Base-by-base conservation (phyloP, 345 rosid genomes). In the Eucalyptus rudis region DNA sequence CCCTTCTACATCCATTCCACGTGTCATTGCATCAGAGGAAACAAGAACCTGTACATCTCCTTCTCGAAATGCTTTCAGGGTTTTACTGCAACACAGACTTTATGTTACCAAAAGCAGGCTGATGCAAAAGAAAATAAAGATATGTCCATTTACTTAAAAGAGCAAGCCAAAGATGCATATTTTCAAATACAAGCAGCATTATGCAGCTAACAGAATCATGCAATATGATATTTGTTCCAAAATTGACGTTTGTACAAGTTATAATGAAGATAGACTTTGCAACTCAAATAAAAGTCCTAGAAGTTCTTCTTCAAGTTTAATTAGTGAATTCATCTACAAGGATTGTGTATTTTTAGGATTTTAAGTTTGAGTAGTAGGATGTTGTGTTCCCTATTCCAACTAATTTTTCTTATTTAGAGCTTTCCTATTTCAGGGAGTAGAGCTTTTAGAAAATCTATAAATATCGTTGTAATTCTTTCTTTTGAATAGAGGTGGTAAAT, bases 1-100 rank as follows among this genome's bases (percentile, higher is more conserved):
- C 87, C 97, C 98, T 93, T 96, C 96, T 86, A 97, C 98, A 90
- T 98, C 99, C 97, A 95, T 97, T 90, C 99, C 99, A 90, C 98
- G 98, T 86, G 99, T 94, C 96, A 98, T 94, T 51, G 98, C 97
- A 93, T 98, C 99, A 49, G 98, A 97, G 87, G 98, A 94, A 90
- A 97, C 98, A 91, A 97, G 99, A 90, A 98, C 98, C 91, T 97
- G 98, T 59, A 94, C 90, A 85, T 96, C 93, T 22, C 99, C 98
- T 91, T 94, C 94, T 36, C 96, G 92, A 81, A 98, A 97, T 66
- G 96, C 95, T 87, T 96, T 95, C 92, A 98, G 86, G 51, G 96
- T 95, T 93, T 97, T 95, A 94, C 99, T 97, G 98, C 91, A 93
- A 51, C 24, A 44, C 47, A 87, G 87, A 90, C 89, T 20, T 90